Percentiles rank a stretch among this genome's conserved stretches.
These are phyloP conservation scores for Echium plantagineum DNA, from an alignment of 257 asterid species.

Conservation along the genomic window DNA sequence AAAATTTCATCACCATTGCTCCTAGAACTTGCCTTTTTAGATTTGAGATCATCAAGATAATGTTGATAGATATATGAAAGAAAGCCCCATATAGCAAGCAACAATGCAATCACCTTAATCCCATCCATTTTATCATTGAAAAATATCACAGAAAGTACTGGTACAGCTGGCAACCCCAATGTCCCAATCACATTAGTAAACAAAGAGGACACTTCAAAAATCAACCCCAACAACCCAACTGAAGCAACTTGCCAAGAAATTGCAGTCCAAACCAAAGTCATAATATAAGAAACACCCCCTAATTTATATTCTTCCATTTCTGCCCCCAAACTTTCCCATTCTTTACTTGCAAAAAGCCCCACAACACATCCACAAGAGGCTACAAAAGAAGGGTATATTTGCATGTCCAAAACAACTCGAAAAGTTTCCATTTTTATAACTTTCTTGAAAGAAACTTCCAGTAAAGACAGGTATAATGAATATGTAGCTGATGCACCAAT, in stretches of 20 bases:
- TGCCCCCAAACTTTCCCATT: constrained; percentile 11
- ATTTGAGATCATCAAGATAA: constrained; percentile 24
- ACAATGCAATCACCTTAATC: constrained; percentile 20
- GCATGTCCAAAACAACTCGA: constrained; percentile 19
- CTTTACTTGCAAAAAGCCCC: constrained; percentile 30
- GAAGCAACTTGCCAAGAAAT: constrained; percentile 25
- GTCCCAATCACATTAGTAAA: constrained; percentile 30
- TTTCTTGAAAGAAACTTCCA: constrained; percentile 20
- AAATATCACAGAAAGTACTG: constrained; percentile 30
- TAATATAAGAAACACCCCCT: constrained; percentile 20
- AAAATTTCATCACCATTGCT: neutral
- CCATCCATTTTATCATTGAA: constrained; percentile 35
- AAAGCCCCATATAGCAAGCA: constrained; percentile 35
- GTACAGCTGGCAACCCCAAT: constrained; percentile 18
- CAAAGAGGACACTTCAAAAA: constrained; percentile 29
- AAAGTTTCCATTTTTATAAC: constrained; percentile 19
- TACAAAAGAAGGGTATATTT: constrained; percentile 14
- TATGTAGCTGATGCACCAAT: constrained; percentile 25
- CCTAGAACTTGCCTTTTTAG: constrained; percentile 10
- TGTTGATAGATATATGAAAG: constrained; percentile 27
- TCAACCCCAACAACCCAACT: constrained; percentile 25
- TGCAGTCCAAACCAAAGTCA: constrained; percentile 31
- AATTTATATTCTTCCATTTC: constrained; percentile 15
- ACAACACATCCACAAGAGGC: constrained; percentile 21
- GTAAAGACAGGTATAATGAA: constrained; percentile 16